These are phyloP conservation scores for Chalaropsis ovoidea DNA, from an alignment of 2,329 filamentous ascomycete genomes.

Conservation along the genomic window DNA sequence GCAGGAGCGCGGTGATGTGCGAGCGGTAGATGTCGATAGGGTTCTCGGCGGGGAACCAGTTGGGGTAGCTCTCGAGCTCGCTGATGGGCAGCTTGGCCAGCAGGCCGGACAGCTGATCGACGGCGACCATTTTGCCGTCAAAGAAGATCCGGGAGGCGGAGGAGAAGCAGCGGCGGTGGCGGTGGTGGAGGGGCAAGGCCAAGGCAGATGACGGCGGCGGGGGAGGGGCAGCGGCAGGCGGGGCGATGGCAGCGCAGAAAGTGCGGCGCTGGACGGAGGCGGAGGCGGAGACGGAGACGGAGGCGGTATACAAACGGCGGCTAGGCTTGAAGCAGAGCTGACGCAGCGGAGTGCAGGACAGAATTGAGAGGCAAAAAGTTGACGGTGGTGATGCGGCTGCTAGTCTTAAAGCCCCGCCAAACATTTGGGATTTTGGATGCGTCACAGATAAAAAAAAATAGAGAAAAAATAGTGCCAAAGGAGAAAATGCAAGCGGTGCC, in stretches of 20 bases:
- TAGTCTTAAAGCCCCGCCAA: conserved; percentile 19
- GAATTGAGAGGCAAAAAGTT: background rate
- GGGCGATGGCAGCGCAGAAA: background rate
- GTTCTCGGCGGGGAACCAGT: conserved; percentile 58
- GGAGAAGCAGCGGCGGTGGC: conserved; percentile 3
- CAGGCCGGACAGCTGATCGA: conserved; percentile 23
- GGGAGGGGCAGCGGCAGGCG: background rate
- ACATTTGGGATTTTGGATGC: conserved; percentile 20
- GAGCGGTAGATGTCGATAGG: conserved; percentile 70
- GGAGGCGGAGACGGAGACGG: background rate
- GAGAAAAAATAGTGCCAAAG: background rate
- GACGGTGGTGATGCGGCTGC: background rate
- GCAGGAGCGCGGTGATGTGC: conserved; percentile 60
- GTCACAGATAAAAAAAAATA: conserved; percentile 15
- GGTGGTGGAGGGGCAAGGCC: conserved; percentile 6
- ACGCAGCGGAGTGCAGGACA: background rate
- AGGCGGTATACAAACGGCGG: background rate
- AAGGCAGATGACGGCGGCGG: background rate
- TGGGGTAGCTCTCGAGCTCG: conserved; percentile 40
- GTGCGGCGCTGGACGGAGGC: background rate
- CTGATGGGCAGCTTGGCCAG: conserved; percentile 33
- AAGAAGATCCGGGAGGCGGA: background rate
- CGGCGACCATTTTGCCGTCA: conserved; percentile 22
- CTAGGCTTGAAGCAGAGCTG: background rate
- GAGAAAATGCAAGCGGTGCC: background rate